Conservation (phyloP, 2,329 filamentous ascomycete genomes). For the Colletotrichum lini region DNA sequence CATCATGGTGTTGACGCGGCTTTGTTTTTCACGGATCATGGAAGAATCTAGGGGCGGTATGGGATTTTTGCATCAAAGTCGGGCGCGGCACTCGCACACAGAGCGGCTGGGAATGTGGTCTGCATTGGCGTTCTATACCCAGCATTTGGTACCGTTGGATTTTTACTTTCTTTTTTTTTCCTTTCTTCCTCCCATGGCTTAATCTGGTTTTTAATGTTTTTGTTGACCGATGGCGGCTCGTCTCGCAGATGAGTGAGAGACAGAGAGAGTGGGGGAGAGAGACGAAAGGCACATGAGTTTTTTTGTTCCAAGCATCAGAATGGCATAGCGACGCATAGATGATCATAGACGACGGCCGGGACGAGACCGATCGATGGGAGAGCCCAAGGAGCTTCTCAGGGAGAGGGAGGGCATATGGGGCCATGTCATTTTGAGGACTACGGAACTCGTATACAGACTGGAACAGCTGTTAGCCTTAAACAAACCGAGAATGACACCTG, state of each 20-base stretch:
- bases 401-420: background rate
- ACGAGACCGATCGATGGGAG: background rate
- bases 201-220: slow-evolving; percentile 33
- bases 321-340: slow-evolving; percentile 36
- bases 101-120: slow-evolving; percentile 26
- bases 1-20: slow-evolving; percentile 22
- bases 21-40: background rate
- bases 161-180: background rate
- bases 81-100: slow-evolving; percentile 32
- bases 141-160: slow-evolving; percentile 35
- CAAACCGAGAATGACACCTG: slow-evolving; percentile 3
- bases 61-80: slow-evolving; percentile 1
- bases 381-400: background rate
- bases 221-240: background rate
- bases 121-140: slow-evolving; percentile 42
- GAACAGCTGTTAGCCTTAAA: slow-evolving; percentile 25
- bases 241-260: no score
- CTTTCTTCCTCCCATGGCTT: background rate
- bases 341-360: slow-evolving; percentile 36
- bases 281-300: background rate
- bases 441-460: slow-evolving; percentile 21
- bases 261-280: background rate
- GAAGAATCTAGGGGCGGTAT: background rate
- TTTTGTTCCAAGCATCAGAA: slow-evolving; percentile 29
- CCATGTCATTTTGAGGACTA: slow-evolving; percentile 16